phyloP scores from a whole-genome alignment of 129 eudicot species.

The Flaveria ramosissima region DNA sequence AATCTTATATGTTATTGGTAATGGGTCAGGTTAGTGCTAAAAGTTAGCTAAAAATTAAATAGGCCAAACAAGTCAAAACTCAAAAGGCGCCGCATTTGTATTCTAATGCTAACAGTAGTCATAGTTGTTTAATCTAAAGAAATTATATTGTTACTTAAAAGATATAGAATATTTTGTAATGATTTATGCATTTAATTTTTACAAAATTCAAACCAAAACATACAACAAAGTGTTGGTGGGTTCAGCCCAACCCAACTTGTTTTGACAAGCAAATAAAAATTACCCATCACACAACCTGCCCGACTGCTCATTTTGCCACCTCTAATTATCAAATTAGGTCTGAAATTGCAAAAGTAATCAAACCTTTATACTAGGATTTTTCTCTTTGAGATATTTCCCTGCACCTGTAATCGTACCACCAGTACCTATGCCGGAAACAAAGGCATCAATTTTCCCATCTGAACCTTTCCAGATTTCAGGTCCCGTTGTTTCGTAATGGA shows the following conservation, averaged over 20 bases:
- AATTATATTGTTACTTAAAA: background rate
- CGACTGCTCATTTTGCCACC: background rate
- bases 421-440: constrained; percentile 93
- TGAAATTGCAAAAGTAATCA: constrained; percentile 21
- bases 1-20: background rate
- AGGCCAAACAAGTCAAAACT: background rate
- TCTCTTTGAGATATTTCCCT: constrained; percentile 76
- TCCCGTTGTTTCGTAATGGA: constrained; percentile 93
- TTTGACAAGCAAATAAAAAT: constrained; percentile 5
- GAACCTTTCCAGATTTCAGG: constrained; percentile 90
- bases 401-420: constrained; percentile 93
- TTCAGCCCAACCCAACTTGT: background rate
- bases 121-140: background rate
- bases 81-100: background rate
- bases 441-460: constrained; percentile 71
- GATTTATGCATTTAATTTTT: background rate
- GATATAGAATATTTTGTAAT: background rate
- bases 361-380: constrained; percentile 80
- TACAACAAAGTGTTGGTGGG: background rate
- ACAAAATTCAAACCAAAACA: background rate
- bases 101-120: background rate
- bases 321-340: constrained; percentile 21
- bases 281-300: background rate
- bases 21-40: background rate
- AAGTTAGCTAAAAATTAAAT: background rate